These are phyloP conservation scores for Amphichorda felina DNA, from an alignment of 2,329 filamentous ascomycete genomes.

Conservation along the genomic window DNA sequence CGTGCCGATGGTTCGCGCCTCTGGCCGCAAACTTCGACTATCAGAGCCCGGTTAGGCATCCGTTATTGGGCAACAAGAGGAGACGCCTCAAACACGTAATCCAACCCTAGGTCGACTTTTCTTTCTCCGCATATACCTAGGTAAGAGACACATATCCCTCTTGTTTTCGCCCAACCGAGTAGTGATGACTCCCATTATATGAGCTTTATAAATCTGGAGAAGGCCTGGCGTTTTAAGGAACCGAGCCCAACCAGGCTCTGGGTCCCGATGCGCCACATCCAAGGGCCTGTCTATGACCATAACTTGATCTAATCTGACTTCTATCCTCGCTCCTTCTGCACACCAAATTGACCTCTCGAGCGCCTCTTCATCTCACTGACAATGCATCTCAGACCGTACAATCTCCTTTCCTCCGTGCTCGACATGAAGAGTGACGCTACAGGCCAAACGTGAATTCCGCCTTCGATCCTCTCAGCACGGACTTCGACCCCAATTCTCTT, in stretches of 20 bases:
- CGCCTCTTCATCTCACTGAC: slow-evolving; percentile 23
- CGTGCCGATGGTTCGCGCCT: too few relatives aligned
- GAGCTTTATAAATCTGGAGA: slow-evolving; percentile 4
- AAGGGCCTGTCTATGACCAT: slow-evolving; percentile 19
- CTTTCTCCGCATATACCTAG: too few relatives aligned
- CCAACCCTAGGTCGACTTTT: too few relatives aligned
- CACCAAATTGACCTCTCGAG: slow-evolving; percentile 5
- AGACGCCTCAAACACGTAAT: too few relatives aligned
- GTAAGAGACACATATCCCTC: slow-evolving; percentile 1
- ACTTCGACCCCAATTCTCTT: slow-evolving; percentile 40
- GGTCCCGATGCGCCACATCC: slow-evolving; percentile 23
- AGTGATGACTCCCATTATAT: slow-evolving; percentile 1
- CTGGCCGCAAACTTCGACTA: too few relatives aligned
- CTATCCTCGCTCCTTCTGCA: slow-evolving; percentile 7
- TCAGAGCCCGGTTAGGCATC: too few relatives aligned
- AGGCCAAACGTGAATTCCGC: slow-evolving; percentile 73
- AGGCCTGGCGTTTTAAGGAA: slow-evolving; percentile 2
- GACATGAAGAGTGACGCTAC: slow-evolving; percentile 53
- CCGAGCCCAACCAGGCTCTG: slow-evolving; percentile 32
- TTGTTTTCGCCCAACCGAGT: slow-evolving; percentile 5
- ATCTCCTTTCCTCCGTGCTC: slow-evolving; percentile 31
- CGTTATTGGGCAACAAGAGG: too few relatives aligned
- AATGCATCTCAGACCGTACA: slow-evolving; percentile 36
- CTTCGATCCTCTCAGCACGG: slow-evolving; percentile 46
- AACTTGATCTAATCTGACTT: slow-evolving; percentile 10